Percentiles rank a stretch among this genome's conserved stretches.
Conservation (phyloP, 2,329 filamentous ascomycete species). For the Sporothrix dimorphospora region DNA sequence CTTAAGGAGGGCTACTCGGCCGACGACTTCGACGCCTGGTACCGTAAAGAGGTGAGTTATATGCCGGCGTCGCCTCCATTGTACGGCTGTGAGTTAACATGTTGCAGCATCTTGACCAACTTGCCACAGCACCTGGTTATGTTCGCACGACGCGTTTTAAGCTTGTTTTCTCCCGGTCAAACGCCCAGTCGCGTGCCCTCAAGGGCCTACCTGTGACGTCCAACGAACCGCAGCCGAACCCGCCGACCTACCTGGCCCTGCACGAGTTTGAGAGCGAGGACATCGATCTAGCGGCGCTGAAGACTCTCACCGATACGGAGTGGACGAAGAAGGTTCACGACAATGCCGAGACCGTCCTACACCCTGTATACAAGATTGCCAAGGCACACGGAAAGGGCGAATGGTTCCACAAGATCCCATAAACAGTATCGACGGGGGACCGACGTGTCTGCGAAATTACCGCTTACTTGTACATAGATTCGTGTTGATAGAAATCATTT, state of each 20-base stretch:
- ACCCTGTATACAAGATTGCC: conserved; percentile 27
- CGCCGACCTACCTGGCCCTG: conserved; percentile 33
- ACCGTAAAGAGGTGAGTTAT: conserved; percentile 35
- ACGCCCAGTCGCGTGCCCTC: conserved; percentile 35
- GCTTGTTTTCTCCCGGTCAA: conserved; percentile 34
- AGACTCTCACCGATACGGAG: conserved; percentile 25
- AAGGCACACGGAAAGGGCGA: conserved; percentile 30
- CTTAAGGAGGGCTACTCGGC: conserved; percentile 28
- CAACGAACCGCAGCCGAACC: conserved; percentile 32
- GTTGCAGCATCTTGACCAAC: conserved; percentile 30
- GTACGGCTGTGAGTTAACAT: not conserved
- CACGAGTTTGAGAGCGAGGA: conserved; percentile 26
- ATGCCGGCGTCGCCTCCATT: not conserved
- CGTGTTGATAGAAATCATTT: not conserved
- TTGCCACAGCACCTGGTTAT: conserved; percentile 34
- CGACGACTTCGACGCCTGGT: conserved; percentile 36
- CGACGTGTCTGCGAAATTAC: too few species aligned
- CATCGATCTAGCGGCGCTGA: conserved; percentile 27
- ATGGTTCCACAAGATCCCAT: conserved; percentile 29
- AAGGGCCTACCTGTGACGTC: conserved; percentile 34
- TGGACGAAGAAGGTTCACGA: conserved; percentile 33
- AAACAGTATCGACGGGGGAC: too few species aligned
- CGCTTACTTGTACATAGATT: not conserved
- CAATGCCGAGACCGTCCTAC: conserved; percentile 18
- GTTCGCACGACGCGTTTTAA: conserved; percentile 36